phyloP scores from a whole-genome alignment of 176 grass and related monocot species.

The Oryza coarctata region DNA sequence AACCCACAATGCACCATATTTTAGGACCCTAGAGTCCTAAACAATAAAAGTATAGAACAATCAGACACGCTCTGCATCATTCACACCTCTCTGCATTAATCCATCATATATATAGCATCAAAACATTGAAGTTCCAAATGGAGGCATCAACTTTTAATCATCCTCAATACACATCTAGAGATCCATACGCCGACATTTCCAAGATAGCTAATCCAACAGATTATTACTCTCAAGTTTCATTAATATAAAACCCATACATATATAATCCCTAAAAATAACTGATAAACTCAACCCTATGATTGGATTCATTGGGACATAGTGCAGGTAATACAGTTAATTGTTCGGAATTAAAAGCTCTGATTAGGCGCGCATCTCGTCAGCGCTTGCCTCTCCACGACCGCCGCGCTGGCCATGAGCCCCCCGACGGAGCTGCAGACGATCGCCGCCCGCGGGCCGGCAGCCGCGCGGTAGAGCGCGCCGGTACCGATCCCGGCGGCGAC shows the following conservation, averaged over 20 bases:
- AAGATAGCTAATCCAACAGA: not conserved
- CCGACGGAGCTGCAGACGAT: slow-evolving; percentile 54
- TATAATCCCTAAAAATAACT: slow-evolving; percentile 1
- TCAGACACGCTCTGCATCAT: not conserved
- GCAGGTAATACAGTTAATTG: not conserved
- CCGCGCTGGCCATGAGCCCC: slow-evolving; percentile 58
- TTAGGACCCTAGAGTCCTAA: not conserved
- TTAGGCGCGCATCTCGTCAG: slow-evolving; percentile 55
- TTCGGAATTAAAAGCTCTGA: slow-evolving; percentile 31
- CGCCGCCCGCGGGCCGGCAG: slow-evolving; percentile 45
- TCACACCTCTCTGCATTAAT: not conserved
- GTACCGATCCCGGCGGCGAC: slow-evolving; percentile 62
- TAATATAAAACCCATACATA: not conserved
- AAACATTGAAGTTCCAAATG: slow-evolving; percentile 7
- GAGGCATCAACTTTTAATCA: not conserved
- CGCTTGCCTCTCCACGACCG: slow-evolving; percentile 36
- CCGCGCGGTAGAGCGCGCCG: slow-evolving; percentile 46
- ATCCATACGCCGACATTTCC: not conserved
- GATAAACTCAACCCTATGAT: not conserved
- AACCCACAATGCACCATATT: not conserved
- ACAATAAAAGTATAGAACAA: not conserved
- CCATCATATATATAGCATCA: not conserved
- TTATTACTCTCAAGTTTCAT: not conserved
- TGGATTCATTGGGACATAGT: not conserved
- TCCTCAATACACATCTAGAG: not conserved